phyloP scores from a whole-genome alignment of 2,329 filamentous ascomycete genomes.

The Xylaria sp. region DNA sequence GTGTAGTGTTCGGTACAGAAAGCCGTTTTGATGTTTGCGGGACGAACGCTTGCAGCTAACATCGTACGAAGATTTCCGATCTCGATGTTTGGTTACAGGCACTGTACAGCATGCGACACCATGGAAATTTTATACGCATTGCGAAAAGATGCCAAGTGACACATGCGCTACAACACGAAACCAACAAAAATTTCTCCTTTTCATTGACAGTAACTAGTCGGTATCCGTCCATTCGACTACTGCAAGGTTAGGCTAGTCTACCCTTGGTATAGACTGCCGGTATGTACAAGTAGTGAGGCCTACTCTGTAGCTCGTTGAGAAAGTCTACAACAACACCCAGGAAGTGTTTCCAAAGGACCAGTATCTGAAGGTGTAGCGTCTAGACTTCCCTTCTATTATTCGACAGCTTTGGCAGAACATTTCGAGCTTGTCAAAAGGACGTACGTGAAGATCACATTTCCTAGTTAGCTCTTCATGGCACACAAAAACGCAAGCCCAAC shows the following conservation, averaged over 20 bases:
- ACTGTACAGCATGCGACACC: conserved; percentile 9
- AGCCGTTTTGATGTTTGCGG: conserved; percentile 12
- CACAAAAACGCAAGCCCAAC: background rate
- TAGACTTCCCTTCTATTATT: background rate
- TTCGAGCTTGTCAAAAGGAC: background rate
- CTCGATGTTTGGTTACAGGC: background rate
- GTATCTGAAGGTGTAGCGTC: background rate
- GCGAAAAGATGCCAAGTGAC: conserved; percentile 18
- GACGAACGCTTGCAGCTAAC: background rate
- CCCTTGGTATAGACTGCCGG: conserved; percentile 6
- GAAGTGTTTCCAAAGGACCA: background rate
- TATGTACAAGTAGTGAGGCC: conserved; percentile 23
- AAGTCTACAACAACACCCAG: background rate
- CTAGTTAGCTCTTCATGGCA: background rate
- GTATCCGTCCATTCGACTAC: conserved; percentile 7
- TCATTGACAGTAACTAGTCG: background rate
- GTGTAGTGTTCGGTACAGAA: conserved; percentile 10
- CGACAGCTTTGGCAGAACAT: background rate
- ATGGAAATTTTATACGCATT: background rate
- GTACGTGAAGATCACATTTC: background rate
- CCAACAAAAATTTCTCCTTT: background rate
- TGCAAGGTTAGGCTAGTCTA: background rate
- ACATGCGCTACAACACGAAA: conserved; percentile 17
- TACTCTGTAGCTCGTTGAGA: background rate
- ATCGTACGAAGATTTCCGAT: background rate